Conservation (phyloP, 2,329 filamentous ascomycete genomes). For the Balansia obtecta region DNA sequence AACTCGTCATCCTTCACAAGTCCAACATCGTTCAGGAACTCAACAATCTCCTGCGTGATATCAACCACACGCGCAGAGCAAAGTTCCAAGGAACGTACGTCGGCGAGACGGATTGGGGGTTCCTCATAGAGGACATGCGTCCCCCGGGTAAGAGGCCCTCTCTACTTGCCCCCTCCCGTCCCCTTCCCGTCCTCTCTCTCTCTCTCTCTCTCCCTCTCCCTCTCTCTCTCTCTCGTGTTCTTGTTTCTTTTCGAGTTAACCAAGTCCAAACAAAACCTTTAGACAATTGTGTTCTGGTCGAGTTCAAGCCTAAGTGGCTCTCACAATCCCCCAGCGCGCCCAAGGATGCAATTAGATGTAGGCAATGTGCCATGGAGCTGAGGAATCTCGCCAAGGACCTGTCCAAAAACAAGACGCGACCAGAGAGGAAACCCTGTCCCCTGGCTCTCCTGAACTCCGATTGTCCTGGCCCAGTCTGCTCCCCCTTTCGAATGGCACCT, state of each 20-base stretch:
- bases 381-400: slow-evolving; percentile 22
- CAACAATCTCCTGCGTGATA: slow-evolving; percentile 38
- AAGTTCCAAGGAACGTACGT: slow-evolving; percentile 36
- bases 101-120: slow-evolving; percentile 48
- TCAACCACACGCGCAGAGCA: slow-evolving; percentile 31
- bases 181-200: not conserved
- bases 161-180: not conserved
- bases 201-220: slow-evolving; percentile 1
- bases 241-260: not conserved
- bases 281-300: slow-evolving; percentile 35
- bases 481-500: slow-evolving; percentile 27
- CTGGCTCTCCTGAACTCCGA: slow-evolving; percentile 47
- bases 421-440: slow-evolving; percentile 44
- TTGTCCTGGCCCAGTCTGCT: slow-evolving; percentile 29
- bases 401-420: slow-evolving; percentile 20
- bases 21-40: slow-evolving; percentile 29
- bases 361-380: slow-evolving; percentile 54
- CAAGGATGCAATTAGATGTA: slow-evolving; percentile 47
- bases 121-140: slow-evolving; percentile 64
- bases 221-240: slow-evolving; percentile 3
- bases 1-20: slow-evolving; percentile 24
- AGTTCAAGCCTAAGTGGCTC: slow-evolving; percentile 83
- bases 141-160: slow-evolving; percentile 17
- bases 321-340: slow-evolving; percentile 64
- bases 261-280: slow-evolving; percentile 12